Evolutionary conservation across 1,284 basidiomycete species (phyloP).

Genomic region (Heliocybe sulcata): DNA sequence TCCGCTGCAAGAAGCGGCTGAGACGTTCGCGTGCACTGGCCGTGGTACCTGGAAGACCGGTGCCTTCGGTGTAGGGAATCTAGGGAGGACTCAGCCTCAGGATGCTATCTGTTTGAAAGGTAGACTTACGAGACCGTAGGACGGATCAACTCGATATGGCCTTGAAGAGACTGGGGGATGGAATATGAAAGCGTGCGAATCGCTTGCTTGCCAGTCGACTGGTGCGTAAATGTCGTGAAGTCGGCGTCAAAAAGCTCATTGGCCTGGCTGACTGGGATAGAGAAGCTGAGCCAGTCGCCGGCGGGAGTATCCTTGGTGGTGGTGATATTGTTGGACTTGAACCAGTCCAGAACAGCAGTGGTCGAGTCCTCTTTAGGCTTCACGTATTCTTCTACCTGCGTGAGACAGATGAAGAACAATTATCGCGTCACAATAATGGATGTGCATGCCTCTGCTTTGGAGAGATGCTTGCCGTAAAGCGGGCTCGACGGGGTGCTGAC

Average conservation of each 20-base stretch:
- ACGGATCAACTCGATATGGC: conserved; percentile 26
- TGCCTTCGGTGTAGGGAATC: neutral
- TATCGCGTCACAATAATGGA: neutral
- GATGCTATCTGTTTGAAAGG: neutral
- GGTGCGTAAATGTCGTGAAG: conserved; percentile 24
- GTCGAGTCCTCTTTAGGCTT: conserved; percentile 24
- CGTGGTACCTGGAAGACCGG: neutral
- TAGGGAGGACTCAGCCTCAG: neutral
- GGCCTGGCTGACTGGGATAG: conserved; percentile 25
- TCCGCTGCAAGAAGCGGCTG: neutral
- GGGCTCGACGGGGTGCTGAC: conserved; percentile 22
- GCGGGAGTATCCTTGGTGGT: conserved; percentile 17
- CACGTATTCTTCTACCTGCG: conserved; percentile 29
- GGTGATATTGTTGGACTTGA: conserved; percentile 23
- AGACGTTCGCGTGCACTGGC: neutral
- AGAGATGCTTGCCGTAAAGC: conserved; percentile 23
- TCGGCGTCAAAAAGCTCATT: conserved; percentile 24
- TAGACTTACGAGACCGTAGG: conserved; percentile 17
- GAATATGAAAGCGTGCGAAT: conserved; percentile 31
- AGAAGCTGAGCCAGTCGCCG: conserved; percentile 25
- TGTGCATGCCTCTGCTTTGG: conserved; percentile 19
- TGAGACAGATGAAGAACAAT: neutral
- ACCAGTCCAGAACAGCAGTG: conserved; percentile 24
- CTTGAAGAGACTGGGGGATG: conserved; percentile 23
- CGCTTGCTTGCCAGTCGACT: conserved; percentile 18